A percentile compares a stretch with the other conserved stretches of the same genome.
Evolutionary conservation across 2,329 filamentous ascomycete genomes (phyloP).

Genomic region (Diaporthe australafricana): DNA sequence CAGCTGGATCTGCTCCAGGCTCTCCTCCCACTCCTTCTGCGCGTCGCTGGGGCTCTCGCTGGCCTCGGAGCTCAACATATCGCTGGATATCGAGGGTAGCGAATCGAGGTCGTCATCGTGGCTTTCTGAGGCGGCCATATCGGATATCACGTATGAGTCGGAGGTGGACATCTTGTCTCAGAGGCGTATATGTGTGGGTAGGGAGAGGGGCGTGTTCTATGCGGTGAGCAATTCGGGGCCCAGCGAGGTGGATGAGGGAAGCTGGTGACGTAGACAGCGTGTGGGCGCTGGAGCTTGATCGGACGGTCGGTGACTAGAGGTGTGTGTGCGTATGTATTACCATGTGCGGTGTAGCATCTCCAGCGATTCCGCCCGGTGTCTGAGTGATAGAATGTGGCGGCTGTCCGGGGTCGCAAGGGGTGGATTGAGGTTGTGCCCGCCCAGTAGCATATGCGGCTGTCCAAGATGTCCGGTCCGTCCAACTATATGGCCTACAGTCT

Average conservation of each 20-base stretch:
- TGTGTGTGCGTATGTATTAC: neutral
- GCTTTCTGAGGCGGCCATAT: slow-evolving; percentile 53
- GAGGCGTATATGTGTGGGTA: neutral
- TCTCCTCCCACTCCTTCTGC: slow-evolving; percentile 94
- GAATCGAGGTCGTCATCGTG: slow-evolving; percentile 72
- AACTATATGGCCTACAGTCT: neutral
- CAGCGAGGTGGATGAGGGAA: slow-evolving; percentile 3
- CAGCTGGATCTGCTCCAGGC: slow-evolving; percentile 91
- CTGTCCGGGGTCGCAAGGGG: neutral
- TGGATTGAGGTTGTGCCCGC: slow-evolving; percentile 1
- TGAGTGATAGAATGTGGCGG: neutral
- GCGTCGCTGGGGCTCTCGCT: slow-evolving; percentile 75
- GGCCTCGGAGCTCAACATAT: slow-evolving; percentile 61
- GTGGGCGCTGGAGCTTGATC: neutral
- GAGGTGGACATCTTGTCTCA: slow-evolving; percentile 45
- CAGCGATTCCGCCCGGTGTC: neutral
- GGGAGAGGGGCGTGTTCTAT: neutral
- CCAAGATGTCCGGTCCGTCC: neutral
- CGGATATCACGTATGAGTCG: slow-evolving; percentile 65
- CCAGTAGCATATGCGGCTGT: neutral
- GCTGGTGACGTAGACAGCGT: slow-evolving; percentile 20
- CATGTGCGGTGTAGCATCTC: neutral
- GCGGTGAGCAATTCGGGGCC: slow-evolving; percentile 14
- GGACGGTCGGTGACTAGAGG: neutral
- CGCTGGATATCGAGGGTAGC: slow-evolving; percentile 70